These are phyloP conservation scores for Stephanodiscus triporus DNA, from an alignment of 108 stramenopile species.

Conservation along the genomic window DNA sequence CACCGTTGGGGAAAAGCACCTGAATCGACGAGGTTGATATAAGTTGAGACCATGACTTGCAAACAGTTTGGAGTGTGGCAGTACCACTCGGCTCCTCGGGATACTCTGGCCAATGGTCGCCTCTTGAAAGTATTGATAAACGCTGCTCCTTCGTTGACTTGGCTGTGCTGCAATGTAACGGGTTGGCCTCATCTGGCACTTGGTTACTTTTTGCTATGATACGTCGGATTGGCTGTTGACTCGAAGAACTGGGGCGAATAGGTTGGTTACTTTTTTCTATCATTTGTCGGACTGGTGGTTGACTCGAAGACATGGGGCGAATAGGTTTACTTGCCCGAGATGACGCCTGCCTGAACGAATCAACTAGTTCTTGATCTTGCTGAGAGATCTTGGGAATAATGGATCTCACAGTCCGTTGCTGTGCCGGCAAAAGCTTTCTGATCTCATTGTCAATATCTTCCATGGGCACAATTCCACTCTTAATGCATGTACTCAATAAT, in stretches of 20 bases:
- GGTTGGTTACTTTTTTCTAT: constrained; percentile 14
- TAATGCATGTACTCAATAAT: constrained; percentile 46
- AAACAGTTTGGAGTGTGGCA: constrained; percentile 42
- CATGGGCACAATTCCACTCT: constrained; percentile 48
- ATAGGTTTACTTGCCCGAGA: constrained; percentile 14
- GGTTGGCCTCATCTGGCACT: constrained; percentile 23
- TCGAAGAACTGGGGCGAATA: constrained; percentile 14
- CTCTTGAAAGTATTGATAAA: constrained; percentile 29
- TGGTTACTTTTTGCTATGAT: neutral
- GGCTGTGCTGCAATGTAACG: constrained; percentile 20
- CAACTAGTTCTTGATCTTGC: constrained; percentile 25
- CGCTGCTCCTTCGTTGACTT: constrained; percentile 39
- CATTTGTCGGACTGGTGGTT: neutral
- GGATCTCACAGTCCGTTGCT: constrained; percentile 73
- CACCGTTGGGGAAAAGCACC: constrained; percentile 69
- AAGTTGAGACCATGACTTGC: constrained; percentile 69
- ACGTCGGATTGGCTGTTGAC: neutral
- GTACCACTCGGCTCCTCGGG: constrained; percentile 75
- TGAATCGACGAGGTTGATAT: constrained; percentile 50
- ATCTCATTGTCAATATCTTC: constrained; percentile 53
- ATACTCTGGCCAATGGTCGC: constrained; percentile 78
- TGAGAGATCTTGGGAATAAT: constrained; percentile 57
- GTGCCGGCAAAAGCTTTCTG: constrained; percentile 72
- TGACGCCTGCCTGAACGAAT: constrained; percentile 12
- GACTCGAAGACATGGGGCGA: constrained; percentile 17